Conservation (phyloP, 202 grass and related monocot genomes). For the Musa balbisiana region DNA sequence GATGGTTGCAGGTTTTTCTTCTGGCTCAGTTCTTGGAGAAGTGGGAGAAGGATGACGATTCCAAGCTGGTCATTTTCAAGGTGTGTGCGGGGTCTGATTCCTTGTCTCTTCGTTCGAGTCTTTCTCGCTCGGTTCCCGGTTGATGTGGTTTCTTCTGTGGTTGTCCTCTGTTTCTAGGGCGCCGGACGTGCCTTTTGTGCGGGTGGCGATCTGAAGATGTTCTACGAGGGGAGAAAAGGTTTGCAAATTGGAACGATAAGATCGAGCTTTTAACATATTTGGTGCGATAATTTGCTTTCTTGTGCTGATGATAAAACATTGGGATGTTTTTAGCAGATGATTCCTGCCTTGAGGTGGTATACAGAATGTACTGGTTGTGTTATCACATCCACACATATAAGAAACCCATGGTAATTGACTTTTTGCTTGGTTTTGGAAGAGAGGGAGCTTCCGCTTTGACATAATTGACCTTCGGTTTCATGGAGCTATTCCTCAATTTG, state of each 20-base stretch:
- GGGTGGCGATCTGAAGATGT: constrained; percentile 95
- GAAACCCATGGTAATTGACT: constrained; percentile 50
- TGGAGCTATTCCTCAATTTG: constrained; percentile 4
- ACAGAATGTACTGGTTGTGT: constrained; percentile 99
- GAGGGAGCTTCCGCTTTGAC: neutral
- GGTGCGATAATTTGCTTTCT: neutral
- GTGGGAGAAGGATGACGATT: constrained; percentile 82
- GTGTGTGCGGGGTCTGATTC: constrained; percentile 21
- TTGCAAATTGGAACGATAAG: neutral
- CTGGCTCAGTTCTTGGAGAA: constrained; percentile 74
- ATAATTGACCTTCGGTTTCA: neutral
- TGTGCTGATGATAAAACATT: neutral
- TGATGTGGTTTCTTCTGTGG: neutral
- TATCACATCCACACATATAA: constrained; percentile 95
- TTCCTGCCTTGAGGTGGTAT: constrained; percentile 84
- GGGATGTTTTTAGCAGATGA: constrained; percentile 51
- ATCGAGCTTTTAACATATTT: neutral
- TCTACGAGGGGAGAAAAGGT: constrained; percentile 91
- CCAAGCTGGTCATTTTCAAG: constrained; percentile 79
- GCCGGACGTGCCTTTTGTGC: constrained; percentile 83
- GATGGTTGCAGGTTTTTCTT: constrained; percentile 47
- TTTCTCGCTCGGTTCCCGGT: neutral
- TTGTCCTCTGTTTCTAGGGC: constrained; percentile 42
- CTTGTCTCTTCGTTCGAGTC: neutral
- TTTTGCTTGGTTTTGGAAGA: neutral